These are phyloP conservation scores for Boletus hoseneyae DNA, from an alignment of 1,284 basidiomycete species.

Conservation along the genomic window DNA sequence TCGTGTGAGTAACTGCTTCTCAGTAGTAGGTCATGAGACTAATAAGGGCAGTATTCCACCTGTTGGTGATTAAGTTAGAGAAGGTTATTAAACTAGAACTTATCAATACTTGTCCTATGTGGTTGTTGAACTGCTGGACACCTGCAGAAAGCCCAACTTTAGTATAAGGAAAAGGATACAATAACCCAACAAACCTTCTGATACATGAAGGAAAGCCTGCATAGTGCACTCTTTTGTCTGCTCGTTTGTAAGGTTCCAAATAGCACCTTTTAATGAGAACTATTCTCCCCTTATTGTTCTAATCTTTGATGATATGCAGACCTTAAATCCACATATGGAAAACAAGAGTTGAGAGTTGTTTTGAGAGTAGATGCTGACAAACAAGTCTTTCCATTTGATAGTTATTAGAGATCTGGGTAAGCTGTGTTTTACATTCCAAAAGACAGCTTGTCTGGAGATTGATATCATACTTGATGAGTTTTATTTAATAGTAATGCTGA, in stretches of 20 bases:
- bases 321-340: constrained; percentile 99
- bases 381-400: no score
- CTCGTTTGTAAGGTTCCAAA: constrained; percentile 97
- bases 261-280: constrained; percentile 94
- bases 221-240: constrained; percentile 97
- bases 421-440: no score
- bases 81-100: constrained; percentile 98
- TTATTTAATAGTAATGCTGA: no score
- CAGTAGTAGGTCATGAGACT: constrained; percentile 98
- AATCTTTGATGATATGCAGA: constrained; percentile 95
- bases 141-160: constrained; percentile 42
- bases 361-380: no score
- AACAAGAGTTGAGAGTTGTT: no score
- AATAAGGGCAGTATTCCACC: constrained; percentile 97
- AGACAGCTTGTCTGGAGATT: no score
- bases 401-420: no score
- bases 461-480: no score
- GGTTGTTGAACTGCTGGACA: constrained; percentile 95
- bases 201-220: constrained; percentile 96
- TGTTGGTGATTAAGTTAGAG: constrained; percentile 99
- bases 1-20: constrained; percentile 98
- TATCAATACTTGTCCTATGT: constrained; percentile 90
- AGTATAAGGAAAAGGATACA: constrained; percentile 11
- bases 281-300: constrained; percentile 94
- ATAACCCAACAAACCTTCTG: constrained; percentile 59